Conservation (phyloP, 495 filamentous ascomycete genomes). For the Aspergillus affinis region DNA sequence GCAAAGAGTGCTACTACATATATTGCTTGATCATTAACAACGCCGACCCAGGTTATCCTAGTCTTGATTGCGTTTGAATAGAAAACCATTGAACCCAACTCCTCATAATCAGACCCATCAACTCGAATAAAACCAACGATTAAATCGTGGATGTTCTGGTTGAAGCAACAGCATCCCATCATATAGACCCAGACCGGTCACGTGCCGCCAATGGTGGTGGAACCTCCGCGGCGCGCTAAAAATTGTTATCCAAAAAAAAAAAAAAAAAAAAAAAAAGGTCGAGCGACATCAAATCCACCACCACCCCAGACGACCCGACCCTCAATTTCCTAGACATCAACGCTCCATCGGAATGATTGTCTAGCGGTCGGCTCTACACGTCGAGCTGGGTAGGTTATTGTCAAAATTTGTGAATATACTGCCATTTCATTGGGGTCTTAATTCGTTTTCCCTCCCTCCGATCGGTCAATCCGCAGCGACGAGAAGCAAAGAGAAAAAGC, state of each 20-base stretch:
- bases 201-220: conserved; percentile 19
- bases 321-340: not conserved
- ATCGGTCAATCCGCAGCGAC: not conserved
- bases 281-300: conserved; percentile 19
- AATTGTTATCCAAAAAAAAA: conserved; percentile 26
- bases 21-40: not conserved
- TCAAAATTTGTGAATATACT: conserved; percentile 6
- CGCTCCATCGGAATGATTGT: conserved; percentile 33
- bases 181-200: conserved; percentile 4
- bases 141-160: not conserved
- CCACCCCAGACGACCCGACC: conserved; percentile 22
- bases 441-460: not conserved
- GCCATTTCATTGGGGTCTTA: not conserved
- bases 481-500: not conserved
- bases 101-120: not conserved
- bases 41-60: not conserved
- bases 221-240: conserved; percentile 27
- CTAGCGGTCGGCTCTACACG: conserved; percentile 31
- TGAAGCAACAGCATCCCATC: not conserved
- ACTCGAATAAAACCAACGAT: not conserved
- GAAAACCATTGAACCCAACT: not conserved
- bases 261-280: conserved; percentile 20
- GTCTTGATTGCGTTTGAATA: not conserved
- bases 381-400: conserved; percentile 25
- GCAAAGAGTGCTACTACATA: not conserved